These are phyloP conservation scores for Thelephora aurantiotincta DNA, from an alignment of 768 basidiomycete species.

Conservation along the genomic window DNA sequence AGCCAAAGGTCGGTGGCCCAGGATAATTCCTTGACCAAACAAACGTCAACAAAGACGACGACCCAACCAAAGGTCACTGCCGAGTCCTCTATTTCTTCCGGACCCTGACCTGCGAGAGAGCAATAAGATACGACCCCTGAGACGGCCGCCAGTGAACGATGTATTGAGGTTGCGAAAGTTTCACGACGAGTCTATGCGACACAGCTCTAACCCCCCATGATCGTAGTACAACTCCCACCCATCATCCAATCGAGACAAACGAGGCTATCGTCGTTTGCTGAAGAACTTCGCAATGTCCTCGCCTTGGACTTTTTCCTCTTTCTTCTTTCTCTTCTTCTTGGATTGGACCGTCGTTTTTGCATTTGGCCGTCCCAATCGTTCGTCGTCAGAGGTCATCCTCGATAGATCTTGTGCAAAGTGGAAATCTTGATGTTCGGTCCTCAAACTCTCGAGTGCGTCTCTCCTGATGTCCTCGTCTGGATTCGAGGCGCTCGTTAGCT, in stretches of 20 bases:
- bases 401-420: constrained; percentile 78
- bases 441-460: constrained; percentile 26
- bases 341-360: neutral
- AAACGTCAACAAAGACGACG: neutral
- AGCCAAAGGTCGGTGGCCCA: no score
- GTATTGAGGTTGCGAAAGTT: no score
- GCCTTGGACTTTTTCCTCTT: constrained; percentile 15
- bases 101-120: no score
- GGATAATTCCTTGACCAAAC: neutral
- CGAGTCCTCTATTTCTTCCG: neutral
- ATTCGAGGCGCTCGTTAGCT: constrained; percentile 12
- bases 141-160: no score
- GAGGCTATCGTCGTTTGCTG: constrained; percentile 14
- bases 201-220: no score
- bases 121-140: no score
- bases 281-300: constrained; percentile 37
- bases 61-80: neutral
- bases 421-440: constrained; percentile 75
- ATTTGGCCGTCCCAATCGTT: constrained; percentile 10
- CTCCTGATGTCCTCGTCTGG: constrained; percentile 15
- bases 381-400: constrained; percentile 20
- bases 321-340: constrained; percentile 16
- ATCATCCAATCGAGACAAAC: no score
- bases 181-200: no score
- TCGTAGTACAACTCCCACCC: no score